Evolutionary conservation across 192 early-diverging fungal genomes (phyloP).

Genomic region (Umbelopsis isabellina): DNA sequence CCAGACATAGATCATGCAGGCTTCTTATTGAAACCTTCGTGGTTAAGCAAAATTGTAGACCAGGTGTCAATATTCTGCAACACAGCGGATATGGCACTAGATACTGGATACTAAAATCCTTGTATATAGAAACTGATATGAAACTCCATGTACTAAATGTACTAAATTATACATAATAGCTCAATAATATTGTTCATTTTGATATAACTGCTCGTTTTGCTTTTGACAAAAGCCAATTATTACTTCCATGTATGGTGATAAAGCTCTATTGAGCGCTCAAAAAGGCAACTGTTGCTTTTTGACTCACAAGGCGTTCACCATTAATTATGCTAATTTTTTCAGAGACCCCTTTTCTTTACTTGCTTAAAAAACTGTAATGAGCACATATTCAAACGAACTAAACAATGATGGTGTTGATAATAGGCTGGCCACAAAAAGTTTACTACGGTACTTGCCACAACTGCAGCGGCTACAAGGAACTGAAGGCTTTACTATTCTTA

Average conservation of each 20-base stretch:
- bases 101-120: not conserved
- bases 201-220: no score
- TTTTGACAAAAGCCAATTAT: no score
- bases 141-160: conserved; percentile 14
- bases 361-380: not conserved
- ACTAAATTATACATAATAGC: not conserved
- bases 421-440: not conserved
- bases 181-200: no score
- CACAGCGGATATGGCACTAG: not conserved
- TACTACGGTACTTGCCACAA: not conserved
- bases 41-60: conserved; percentile 11
- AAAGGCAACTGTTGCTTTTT: conserved; percentile 5
- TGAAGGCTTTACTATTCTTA: not conserved
- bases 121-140: no score
- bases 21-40: conserved; percentile 40
- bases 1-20: conserved; percentile 49
- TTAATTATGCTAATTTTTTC: no score
- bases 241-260: no score
- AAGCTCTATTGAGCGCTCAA: not conserved
- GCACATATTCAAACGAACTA: not conserved
- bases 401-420: not conserved
- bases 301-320: not conserved
- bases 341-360: not conserved
- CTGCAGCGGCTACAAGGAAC: not conserved
- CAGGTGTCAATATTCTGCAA: not conserved